phyloP scores from a whole-genome alignment of 2,329 filamentous ascomycete species.

The Stemphylium lycopersici region DNA sequence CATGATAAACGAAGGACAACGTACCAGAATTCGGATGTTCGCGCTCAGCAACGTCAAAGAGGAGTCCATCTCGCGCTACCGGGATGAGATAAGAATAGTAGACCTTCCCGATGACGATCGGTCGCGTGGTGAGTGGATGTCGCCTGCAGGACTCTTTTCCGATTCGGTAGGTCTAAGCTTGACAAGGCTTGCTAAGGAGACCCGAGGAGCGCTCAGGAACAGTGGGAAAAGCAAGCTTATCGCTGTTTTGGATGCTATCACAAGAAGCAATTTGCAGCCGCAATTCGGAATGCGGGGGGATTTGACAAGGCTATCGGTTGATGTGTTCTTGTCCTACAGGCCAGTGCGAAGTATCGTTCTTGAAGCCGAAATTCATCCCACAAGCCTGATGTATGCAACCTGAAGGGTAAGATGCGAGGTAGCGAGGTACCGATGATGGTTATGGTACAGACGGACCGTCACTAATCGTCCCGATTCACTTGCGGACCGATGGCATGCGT shows the following conservation, averaged over 20 bases:
- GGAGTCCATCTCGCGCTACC: conserved; percentile 49
- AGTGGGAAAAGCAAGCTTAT: conserved; percentile 38
- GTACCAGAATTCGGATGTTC: conserved; percentile 57
- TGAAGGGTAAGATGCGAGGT: conserved; percentile 1
- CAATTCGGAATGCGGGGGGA: conserved; percentile 30
- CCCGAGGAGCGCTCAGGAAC: conserved; percentile 25
- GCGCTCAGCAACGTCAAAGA: conserved; percentile 56
- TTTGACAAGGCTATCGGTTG: conserved; percentile 42
- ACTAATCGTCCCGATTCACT: conserved; percentile 17
- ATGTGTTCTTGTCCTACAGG: conserved; percentile 55
- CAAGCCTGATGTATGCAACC: conserved; percentile 9
- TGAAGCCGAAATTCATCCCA: conserved; percentile 52
- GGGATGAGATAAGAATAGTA: conserved; percentile 40
- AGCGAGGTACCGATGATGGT: conserved; percentile 7
- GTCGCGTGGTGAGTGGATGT: conserved; percentile 36
- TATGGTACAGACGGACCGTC: conserved; percentile 14
- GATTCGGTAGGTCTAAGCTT: conserved; percentile 27
- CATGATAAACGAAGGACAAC: conserved; percentile 36
- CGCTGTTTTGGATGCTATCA: conserved; percentile 17
- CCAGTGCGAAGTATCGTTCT: conserved; percentile 51
- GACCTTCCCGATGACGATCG: conserved; percentile 28
- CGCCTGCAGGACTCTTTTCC: conserved; percentile 35
- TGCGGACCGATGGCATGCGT: conserved; percentile 20
- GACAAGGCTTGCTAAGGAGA: conserved; percentile 38
- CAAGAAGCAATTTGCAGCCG: conserved; percentile 35